Conservation (phyloP, 2,329 filamentous ascomycete species). For the Claviceps sp. region DNA sequence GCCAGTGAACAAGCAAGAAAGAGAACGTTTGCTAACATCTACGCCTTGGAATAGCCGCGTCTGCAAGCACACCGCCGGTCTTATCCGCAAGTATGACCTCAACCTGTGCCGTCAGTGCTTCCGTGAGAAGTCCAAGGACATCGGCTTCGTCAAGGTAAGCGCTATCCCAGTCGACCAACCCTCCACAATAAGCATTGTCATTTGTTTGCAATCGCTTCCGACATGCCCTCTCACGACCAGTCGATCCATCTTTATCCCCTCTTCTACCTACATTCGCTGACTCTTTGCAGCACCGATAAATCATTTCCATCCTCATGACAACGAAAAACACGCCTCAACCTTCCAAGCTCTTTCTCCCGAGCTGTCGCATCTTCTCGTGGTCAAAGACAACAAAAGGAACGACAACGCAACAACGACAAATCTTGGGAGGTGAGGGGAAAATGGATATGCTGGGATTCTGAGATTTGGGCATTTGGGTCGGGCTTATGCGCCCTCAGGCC, state of each 20-base stretch:
- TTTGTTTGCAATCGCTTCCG: neutral
- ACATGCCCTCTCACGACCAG: neutral
- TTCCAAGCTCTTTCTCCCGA: too few species aligned
- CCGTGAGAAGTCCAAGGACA: constrained; percentile 60
- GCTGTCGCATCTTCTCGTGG: neutral
- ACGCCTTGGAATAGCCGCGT: constrained; percentile 34
- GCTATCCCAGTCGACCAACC: neutral
- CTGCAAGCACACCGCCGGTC: constrained; percentile 91
- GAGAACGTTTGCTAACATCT: neutral
- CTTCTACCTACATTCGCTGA: neutral
- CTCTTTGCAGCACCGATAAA: constrained; percentile 15
- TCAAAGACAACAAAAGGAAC: neutral
- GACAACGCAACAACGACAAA: neutral
- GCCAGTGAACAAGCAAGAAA: neutral
- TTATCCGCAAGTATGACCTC: constrained; percentile 99
- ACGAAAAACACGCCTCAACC: neutral
- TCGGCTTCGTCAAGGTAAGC: constrained; percentile 57
- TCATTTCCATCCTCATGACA: constrained; percentile 5
- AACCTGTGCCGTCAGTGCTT: constrained; percentile 76
- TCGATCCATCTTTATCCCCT: neutral
- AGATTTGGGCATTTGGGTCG: neutral
- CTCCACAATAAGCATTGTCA: neutral
- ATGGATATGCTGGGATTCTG: neutral
- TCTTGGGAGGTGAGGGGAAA: neutral
- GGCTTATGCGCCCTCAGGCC: constrained; percentile 12